Evolutionary conservation across 495 filamentous ascomycete genomes (phyloP), one percentile per base, ranked within the genome.

Genomic region (Daldinia caldariorum): DNA sequence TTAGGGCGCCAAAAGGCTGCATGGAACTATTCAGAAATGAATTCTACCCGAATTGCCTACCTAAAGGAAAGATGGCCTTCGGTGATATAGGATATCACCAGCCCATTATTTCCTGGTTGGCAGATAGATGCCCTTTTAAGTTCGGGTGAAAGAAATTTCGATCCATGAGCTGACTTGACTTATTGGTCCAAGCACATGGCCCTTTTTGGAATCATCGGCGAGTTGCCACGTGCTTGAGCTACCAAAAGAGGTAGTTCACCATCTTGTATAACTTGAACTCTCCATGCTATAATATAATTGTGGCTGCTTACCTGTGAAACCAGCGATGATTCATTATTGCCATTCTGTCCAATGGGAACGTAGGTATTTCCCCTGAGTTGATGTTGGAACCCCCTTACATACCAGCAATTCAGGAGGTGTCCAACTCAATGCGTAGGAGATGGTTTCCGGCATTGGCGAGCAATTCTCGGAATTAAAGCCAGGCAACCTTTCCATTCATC

Each of bases 271-370:
- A 18, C 58, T 12, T 35, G 32, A 29, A 20, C 13, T 22, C 22
- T 38, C 13, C 2, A 26, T n/a, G 8, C 54, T 63, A 71, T 66
- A 14, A n/a, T 45, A 54, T 45, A 31, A 18, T 2, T 45, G 59
- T 64, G 55, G 67, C 61, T 65, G 57, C 32, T 61, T 20, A 45
- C 12, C 45, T 4, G 8, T 32, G 16, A 47, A 47, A 22, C 16
- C 3, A 4, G 20, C 22, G 43, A 12, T 47, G 18, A 47, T 13
- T 10, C 43, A 35, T 35, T 10, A 35, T 35, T 35, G 6, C 6
- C 6, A 1, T 35, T 35, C 34, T 10, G 9, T 7, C 34, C 34
- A 35, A 35, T 35, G 9, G 5, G 34, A 10, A 1, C 34, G 9
- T 35, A 5, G 34, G 9, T 6, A 35, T 35, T 35, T 10, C 34